Evolutionary conservation across 257 asterid species (phyloP).

Genomic region (Haberlea rhodopensis): DNA sequence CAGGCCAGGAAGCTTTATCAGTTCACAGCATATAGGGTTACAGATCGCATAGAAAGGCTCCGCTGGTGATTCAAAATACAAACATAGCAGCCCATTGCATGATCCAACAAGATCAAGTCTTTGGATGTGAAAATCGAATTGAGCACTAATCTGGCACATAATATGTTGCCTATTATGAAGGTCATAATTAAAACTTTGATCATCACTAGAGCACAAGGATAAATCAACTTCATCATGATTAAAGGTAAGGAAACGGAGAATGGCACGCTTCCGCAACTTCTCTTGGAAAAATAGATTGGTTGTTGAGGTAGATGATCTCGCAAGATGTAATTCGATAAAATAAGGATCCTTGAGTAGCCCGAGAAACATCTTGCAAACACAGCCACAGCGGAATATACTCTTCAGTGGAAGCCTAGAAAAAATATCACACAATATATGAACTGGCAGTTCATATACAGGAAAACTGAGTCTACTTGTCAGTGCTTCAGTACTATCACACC

Average conservation of each 20-base stretch:
- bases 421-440: conserved; percentile 38
- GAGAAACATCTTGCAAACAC: conserved; percentile 38
- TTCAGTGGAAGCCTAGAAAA: conserved; percentile 50
- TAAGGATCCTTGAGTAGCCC: conserved; percentile 48
- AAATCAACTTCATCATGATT: conserved; percentile 35
- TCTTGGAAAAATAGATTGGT: conserved; percentile 37
- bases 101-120: conserved; percentile 40
- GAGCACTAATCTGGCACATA: conserved; percentile 28
- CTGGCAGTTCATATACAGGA: conserved; percentile 49
- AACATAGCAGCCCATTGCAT: conserved; percentile 53
- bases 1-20: conserved; percentile 26
- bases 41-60: conserved; percentile 39
- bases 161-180: conserved; percentile 11
- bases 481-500: conserved; percentile 6
- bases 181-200: conserved; percentile 13
- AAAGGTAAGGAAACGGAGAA: conserved; percentile 35
- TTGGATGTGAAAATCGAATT: conserved; percentile 28
- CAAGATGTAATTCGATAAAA: conserved; percentile 42
- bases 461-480: not conserved
- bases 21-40: conserved; percentile 48
- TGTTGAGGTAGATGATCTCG: conserved; percentile 33
- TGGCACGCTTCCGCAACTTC: conserved; percentile 14
- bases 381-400: conserved; percentile 36
- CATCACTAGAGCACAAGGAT: conserved; percentile 37
- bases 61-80: conserved; percentile 23